phyloP scores from a whole-genome alignment of 129 eudicot species.

The Flaveria sonorensis region DNA sequence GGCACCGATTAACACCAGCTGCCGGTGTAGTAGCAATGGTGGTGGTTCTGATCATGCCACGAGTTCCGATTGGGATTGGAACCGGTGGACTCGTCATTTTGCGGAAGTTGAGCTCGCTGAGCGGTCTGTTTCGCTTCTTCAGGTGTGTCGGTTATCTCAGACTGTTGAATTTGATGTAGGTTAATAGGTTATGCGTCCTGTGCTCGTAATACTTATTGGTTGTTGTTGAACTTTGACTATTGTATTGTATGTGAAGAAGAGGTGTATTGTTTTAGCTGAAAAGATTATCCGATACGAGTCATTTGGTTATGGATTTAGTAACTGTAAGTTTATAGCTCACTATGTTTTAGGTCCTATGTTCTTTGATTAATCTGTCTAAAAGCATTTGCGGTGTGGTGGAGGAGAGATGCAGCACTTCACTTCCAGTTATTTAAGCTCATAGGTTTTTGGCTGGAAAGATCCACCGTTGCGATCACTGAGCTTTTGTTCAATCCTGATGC shows the following conservation, averaged over 20 bases:
- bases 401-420: too few species aligned
- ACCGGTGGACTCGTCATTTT: slow-evolving; percentile 83
- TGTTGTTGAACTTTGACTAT: background rate
- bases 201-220: background rate
- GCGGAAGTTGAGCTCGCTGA: slow-evolving; percentile 87
- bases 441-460: too few species aligned
- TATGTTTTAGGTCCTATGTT: slow-evolving; percentile 1
- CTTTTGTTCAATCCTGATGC: too few species aligned
- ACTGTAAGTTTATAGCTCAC: background rate
- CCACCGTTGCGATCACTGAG: too few species aligned
- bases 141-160: slow-evolving; percentile 45
- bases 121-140: slow-evolving; percentile 77
- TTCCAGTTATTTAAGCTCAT: too few species aligned
- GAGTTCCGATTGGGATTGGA: slow-evolving; percentile 93
- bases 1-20: slow-evolving; percentile 16
- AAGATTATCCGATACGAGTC: too few species aligned
- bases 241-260: too few species aligned
- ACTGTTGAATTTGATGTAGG: background rate
- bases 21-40: slow-evolving; percentile 40
- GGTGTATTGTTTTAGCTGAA: too few species aligned
- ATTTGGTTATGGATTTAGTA: slow-evolving; percentile 2
- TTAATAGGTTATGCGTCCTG: background rate
- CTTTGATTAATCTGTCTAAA: background rate
- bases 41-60: slow-evolving; percentile 31
- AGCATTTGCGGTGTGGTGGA: background rate